Evolutionary conservation across 1,284 basidiomycete species (phyloP).

Genomic region (Coniophora puteana): DNA sequence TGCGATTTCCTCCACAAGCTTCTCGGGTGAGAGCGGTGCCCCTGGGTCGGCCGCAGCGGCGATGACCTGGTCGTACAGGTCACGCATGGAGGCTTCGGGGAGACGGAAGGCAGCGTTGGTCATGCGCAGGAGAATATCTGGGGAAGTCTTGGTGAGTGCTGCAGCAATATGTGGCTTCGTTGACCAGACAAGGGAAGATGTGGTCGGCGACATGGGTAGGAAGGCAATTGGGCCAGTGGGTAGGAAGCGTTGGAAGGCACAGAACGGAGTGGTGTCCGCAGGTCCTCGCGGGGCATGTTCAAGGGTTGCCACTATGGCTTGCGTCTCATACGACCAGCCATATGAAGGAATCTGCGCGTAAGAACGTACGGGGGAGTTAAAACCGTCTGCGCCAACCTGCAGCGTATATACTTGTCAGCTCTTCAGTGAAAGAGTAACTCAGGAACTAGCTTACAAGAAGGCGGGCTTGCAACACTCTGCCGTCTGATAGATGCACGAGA

Average conservation of each 20-base stretch:
- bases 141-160: constrained; percentile 67
- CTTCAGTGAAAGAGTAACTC: constrained; percentile 6
- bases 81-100: constrained; percentile 71
- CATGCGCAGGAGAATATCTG: constrained; percentile 66
- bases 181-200: constrained; percentile 94
- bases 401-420: constrained; percentile 12
- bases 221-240: constrained; percentile 96
- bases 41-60: constrained; percentile 48
- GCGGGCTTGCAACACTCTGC: constrained; percentile 59
- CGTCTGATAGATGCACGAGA: constrained; percentile 65
- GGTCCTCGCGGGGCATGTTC: constrained; percentile 60
- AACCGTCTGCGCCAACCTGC: constrained; percentile 93
- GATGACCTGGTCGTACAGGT: constrained; percentile 64
- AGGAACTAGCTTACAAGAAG: constrained; percentile 54
- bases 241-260: constrained; percentile 95
- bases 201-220: constrained; percentile 76
- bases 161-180: constrained; percentile 78
- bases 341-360: constrained; percentile 87
- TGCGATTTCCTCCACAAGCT: constrained; percentile 55
- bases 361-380: constrained; percentile 88
- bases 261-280: constrained; percentile 76
- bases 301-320: constrained; percentile 91
- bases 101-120: constrained; percentile 93
- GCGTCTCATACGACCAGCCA: constrained; percentile 90
- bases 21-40: constrained; percentile 37